Conservation (phyloP, 2,329 filamentous ascomycete species). For the Aspergillus sergii region DNA sequence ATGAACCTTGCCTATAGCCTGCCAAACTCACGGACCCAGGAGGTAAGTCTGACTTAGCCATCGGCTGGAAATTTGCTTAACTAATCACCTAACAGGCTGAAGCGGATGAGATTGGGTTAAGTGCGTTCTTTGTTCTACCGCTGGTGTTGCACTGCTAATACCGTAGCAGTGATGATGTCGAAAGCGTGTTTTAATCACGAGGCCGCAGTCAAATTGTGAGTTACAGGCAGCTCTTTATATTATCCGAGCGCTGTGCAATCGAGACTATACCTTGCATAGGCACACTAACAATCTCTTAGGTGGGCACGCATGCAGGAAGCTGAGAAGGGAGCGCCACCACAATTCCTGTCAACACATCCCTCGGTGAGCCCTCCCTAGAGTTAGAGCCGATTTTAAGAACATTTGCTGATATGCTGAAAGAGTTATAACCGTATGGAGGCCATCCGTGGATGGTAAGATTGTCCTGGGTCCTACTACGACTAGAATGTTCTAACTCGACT, state of each 20-base stretch:
- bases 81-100: slow-evolving; percentile 47
- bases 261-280: background rate
- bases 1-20: slow-evolving; percentile 54
- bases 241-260: background rate
- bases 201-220: slow-evolving; percentile 56
- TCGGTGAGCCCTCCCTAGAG: slow-evolving; percentile 35
- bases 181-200: slow-evolving; percentile 62
- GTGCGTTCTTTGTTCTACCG: slow-evolving; percentile 28
- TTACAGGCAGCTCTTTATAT: slow-evolving; percentile 12
- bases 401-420: slow-evolving; percentile 19
- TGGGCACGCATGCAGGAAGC: slow-evolving; percentile 56
- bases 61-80: background rate
- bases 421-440: slow-evolving; percentile 58
- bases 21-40: slow-evolving; percentile 61
- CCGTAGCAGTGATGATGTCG: slow-evolving; percentile 60
- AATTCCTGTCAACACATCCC: slow-evolving; percentile 64
- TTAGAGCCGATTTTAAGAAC: background rate
- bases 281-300: slow-evolving; percentile 24
- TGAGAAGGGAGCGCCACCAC: slow-evolving; percentile 51
- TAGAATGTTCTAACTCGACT: slow-evolving; percentile 15
- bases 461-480: background rate
- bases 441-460: slow-evolving; percentile 54
- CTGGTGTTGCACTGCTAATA: slow-evolving; percentile 16
- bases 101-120: slow-evolving; percentile 64
- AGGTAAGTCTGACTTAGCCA: slow-evolving; percentile 38